These are phyloP conservation scores for Reticulascus tulasneorum DNA, from an alignment of 2,329 filamentous ascomycete genomes.

Conservation along the genomic window DNA sequence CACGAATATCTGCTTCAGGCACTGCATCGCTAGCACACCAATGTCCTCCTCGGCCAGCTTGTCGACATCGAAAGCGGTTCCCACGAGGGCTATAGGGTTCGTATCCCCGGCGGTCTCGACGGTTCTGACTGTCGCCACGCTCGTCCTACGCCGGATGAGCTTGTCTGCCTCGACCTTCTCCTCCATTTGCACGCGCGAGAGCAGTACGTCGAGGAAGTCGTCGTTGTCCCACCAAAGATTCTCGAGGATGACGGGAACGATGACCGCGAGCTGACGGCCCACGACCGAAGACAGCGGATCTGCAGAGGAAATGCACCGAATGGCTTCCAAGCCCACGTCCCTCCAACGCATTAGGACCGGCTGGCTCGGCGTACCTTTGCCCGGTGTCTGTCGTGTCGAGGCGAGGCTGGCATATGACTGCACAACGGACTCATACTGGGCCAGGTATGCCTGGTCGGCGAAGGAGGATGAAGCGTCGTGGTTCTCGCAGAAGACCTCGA, in stretches of 20 bases:
- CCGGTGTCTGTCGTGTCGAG: slow-evolving; percentile 52
- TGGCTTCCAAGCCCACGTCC: slow-evolving; percentile 69
- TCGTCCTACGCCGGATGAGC: slow-evolving; percentile 64
- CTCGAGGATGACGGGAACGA: slow-evolving; percentile 80
- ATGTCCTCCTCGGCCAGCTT: slow-evolving; percentile 86
- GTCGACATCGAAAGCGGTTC: slow-evolving; percentile 82
- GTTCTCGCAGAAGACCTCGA: slow-evolving; percentile 82
- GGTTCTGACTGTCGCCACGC: slow-evolving; percentile 73
- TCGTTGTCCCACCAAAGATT: slow-evolving; percentile 77
- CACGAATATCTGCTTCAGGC: slow-evolving; percentile 80
- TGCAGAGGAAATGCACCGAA: slow-evolving; percentile 75
- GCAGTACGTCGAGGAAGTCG: slow-evolving; percentile 64
- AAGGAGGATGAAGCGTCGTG: slow-evolving; percentile 83
- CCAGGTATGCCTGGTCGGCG: slow-evolving; percentile 78
- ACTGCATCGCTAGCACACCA: slow-evolving; percentile 77
- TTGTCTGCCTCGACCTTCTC: slow-evolving; percentile 67
- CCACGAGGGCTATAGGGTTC: slow-evolving; percentile 69
- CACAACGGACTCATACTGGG: slow-evolving; percentile 79
- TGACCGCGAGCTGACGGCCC: slow-evolving; percentile 69
- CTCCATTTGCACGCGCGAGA: slow-evolving; percentile 61
- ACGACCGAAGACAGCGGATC: slow-evolving; percentile 74
- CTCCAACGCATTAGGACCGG: slow-evolving; percentile 77
- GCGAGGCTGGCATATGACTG: slow-evolving; percentile 76
- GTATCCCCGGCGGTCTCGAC: slow-evolving; percentile 60
- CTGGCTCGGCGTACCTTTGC: slow-evolving; percentile 57